Base-by-base conservation (phyloP, 495 filamentous ascomycete genomes). In the Bacidia gigantensis region DNA sequence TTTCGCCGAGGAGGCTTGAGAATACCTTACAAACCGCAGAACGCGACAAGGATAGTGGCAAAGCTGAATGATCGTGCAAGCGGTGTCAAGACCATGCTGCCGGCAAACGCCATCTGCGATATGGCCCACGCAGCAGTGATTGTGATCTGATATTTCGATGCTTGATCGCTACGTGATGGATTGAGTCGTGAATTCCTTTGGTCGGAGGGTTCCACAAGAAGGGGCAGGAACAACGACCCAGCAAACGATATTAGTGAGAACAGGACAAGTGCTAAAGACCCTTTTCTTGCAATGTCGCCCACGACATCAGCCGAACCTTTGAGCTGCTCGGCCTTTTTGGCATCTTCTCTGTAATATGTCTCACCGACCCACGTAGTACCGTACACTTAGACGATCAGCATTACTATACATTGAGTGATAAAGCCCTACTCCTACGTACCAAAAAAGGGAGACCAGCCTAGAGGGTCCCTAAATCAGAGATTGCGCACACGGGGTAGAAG, bases 331-430 rank as follows among this genome's bases (percentile, higher is more conserved):
- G 77, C 72, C 46, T 73, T 70, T 3, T 75, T 72, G 11, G 78
- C 76, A 60, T 95, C 81, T 63, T 89, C 88, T 35, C 89, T 82
- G 59, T 92, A 86, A 65, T 93, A 93, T 5, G 87, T 93, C 68
- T 96, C 89, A 22, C 89, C 89, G n/a, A 96, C 86, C 81, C 89
- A 96, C 11, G 89, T 96, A 24, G 86, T 89, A 63, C 83, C 85
- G 67, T 95, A 96, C 67, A 95, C 86, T 25, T 39, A 18, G 7
- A 11, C 38, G 18, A 11, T 5, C 32, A 23, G 44, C 22, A 3
- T 5, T 18, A 23, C 2, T 45, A 1, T 9, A 24, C 7, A 20
- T 25, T n/a, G 7, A 9, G 3, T 1, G n/a, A 20, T 43, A 42
- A 44, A 10, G 14, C 10, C 21, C n/a, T 44, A 11, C n/a, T 10